Percentiles rank a stretch among this genome's conserved stretches.
phyloP scores from a whole-genome alignment of 73 alveolate species.

The Tetrahymena borealis region DNA sequence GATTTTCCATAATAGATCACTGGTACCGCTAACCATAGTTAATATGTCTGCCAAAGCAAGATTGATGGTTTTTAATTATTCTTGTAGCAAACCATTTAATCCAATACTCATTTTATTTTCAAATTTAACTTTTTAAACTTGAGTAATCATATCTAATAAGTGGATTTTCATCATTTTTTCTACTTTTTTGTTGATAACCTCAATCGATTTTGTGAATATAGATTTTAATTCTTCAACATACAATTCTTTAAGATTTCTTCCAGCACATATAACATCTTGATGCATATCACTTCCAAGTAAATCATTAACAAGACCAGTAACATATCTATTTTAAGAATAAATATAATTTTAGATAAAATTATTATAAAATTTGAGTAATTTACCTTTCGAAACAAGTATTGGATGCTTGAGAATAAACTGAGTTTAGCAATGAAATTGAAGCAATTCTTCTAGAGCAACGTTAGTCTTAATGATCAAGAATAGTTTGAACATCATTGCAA shows the following conservation, averaged over 20 bases:
- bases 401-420: background rate
- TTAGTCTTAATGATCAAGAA: slow-evolving; percentile 17
- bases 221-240: background rate
- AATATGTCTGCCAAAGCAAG: background rate
- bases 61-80: background rate
- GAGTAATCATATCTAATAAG: background rate
- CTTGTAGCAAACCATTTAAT: background rate
- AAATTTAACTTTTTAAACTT: background rate
- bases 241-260: background rate
- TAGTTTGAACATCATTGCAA: background rate
- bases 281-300: slow-evolving; percentile 5
- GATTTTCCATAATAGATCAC: background rate
- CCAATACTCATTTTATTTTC: background rate
- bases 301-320: background rate
- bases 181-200: background rate
- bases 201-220: background rate
- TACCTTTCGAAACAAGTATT: slow-evolving; percentile 1
- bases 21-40: background rate
- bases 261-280: background rate
- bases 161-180: background rate
- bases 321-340: background rate
- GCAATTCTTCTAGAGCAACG: slow-evolving; percentile 43
- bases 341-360: background rate
- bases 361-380: background rate
- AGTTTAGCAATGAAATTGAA: slow-evolving; percentile 8